Conservation (phyloP, 345 rosid genomes). For the Camelina sativa region DNA sequence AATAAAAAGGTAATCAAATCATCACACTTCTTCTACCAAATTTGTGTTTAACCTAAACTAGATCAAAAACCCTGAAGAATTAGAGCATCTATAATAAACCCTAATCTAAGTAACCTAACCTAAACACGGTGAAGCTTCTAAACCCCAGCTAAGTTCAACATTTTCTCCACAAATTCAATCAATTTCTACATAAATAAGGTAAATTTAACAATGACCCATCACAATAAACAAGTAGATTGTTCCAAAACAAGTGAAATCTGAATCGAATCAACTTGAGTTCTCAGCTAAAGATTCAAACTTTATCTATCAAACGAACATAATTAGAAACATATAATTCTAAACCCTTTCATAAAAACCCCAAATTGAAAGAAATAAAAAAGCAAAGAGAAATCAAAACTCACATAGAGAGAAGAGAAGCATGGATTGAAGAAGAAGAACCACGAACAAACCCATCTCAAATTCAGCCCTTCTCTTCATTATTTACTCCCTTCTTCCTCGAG, state of each 20-base stretch:
- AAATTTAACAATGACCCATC: conserved; percentile 40
- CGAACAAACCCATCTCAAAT: conserved; percentile 41
- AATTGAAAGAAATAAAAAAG: neutral
- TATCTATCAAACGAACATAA: conserved; percentile 30
- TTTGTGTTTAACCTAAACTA: neutral
- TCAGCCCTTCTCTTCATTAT: conserved; percentile 38
- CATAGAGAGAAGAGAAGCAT: conserved; percentile 38
- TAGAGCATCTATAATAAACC: neutral
- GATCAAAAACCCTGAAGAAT: no score
- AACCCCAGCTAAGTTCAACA: conserved; percentile 17
- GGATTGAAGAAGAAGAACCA: conserved; percentile 41
- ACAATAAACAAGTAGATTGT: conserved; percentile 42
- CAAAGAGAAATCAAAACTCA: conserved; percentile 19
- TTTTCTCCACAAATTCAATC: neutral
- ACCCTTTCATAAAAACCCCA: conserved; percentile 19
- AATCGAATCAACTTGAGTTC: conserved; percentile 14
- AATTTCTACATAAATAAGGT: neutral
- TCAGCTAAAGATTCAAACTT: conserved; percentile 28
- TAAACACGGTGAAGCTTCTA: conserved; percentile 15
- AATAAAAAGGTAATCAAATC: conserved; percentile 3
- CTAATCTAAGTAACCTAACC: conserved; percentile 26
- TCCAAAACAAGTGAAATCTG: conserved; percentile 42
- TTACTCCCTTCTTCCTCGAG: conserved; percentile 5
- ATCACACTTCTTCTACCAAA: neutral
- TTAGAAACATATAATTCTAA: conserved; percentile 32